Evolutionary conservation across 140 eudicot genomes (phyloP), one percentile per base, ranked within the genome.

Genomic region (Cichorium intybus): DNA sequence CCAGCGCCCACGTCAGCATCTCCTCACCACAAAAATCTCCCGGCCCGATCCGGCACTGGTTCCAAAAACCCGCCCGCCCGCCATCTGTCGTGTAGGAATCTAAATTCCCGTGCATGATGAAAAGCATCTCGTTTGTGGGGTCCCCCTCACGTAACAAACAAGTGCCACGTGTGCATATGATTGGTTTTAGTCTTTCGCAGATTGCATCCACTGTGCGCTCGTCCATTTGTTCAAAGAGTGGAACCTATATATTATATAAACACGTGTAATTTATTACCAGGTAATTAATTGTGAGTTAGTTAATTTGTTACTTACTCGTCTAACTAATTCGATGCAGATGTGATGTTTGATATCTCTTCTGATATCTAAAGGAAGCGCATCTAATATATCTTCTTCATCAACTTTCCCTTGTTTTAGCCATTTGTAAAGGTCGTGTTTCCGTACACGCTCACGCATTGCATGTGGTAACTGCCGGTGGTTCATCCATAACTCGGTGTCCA

Each of bases 11-110:
- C 6, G 82, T 83, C 56, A 89, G 77, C 33, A 89, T 62, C 69
- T 89, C 97, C 72, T 89, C 97, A 0, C 97, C 95, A 35, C 97
- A 83, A 62, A 89, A 89, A 69, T 86, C 95, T 6, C 97, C 92
- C 0, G 88, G 82, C 10, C 95, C 89, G 15, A 89, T 74, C 18
- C 74, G 75, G 33, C 81, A 78, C 1, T 80, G 73, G 22, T 89
- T 89, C 72, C 89, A 75, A 74, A 89, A 86, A 7, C 95, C 95
- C 1, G 80, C n/a, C 15, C 92, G 64, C 16, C 97, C 97, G 2
- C 97, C 97, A 41, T 74, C 75, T 11, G 97, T 89, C 5, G 97
- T 89, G 82, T 74, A 83, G 45, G 95, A 86, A 64, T 89, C 97
- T n/a, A 89, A 60, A 34, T 59, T 61, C 1, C 92, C 97, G n/a